Conservation (phyloP, 805 yeast genomes). For the Cyberlindnera meyerae region DNA sequence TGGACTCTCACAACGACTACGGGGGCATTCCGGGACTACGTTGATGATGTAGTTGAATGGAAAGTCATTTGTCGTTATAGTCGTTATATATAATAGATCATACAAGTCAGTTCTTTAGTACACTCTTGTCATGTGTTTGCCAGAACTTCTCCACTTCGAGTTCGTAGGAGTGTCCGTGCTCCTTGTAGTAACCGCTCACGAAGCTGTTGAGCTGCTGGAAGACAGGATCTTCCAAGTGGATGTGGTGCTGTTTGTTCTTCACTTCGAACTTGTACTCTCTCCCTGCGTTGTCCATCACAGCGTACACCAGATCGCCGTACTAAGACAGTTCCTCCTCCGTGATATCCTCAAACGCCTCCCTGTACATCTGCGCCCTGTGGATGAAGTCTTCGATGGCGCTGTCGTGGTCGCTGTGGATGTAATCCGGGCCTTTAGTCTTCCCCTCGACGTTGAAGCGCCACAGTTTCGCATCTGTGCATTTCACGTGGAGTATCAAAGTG, state of each 20-base stretch:
- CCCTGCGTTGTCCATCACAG: slow-evolving; percentile 21
- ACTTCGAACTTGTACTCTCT: slow-evolving; percentile 19
- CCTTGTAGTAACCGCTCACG: slow-evolving; percentile 29
- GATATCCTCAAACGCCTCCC: slow-evolving; percentile 34
- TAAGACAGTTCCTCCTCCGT: slow-evolving; percentile 29
- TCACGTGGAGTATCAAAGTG: slow-evolving; percentile 54
- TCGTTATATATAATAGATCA: not conserved
- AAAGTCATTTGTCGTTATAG: too few relatives aligned
- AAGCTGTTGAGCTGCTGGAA: slow-evolving; percentile 27
- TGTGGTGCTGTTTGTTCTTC: slow-evolving; percentile 18
- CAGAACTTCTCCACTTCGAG: slow-evolving; percentile 26
- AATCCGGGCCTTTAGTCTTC: slow-evolving; percentile 60
- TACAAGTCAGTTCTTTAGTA: too few relatives aligned
- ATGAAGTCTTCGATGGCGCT: slow-evolving; percentile 56
- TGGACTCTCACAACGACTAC: slow-evolving; percentile 4
- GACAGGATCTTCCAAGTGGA: slow-evolving; percentile 12
- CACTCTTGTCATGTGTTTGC: slow-evolving; percentile 1
- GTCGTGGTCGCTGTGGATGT: slow-evolving; percentile 45
- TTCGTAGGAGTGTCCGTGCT: slow-evolving; percentile 30
- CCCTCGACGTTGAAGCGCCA: slow-evolving; percentile 58
- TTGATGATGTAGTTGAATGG: not conserved
- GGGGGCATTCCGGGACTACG: not conserved
- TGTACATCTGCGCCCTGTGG: slow-evolving; percentile 49
- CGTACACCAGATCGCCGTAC: slow-evolving; percentile 12
- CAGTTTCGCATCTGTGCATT: slow-evolving; percentile 47